A percentile compares a stretch with the other conserved stretches of the same genome.
These are phyloP conservation scores for Nicotiana benthamiana DNA, from an alignment of 257 asterid species.

Conservation along the genomic window DNA sequence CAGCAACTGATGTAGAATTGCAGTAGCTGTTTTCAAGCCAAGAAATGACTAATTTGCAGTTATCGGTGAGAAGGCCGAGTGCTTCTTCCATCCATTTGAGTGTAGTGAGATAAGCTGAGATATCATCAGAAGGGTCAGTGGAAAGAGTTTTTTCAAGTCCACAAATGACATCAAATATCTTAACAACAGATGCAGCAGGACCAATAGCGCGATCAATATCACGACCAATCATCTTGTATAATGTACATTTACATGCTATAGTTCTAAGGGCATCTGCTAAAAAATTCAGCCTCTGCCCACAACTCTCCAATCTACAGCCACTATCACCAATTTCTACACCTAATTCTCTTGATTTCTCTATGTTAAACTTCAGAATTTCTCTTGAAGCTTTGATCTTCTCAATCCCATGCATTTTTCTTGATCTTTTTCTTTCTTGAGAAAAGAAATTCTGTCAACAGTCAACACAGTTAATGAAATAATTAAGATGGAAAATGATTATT, in stretches of 20 bases:
- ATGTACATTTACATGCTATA: slow-evolving; percentile 38
- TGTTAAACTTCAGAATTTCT: slow-evolving; percentile 40
- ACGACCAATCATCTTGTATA: slow-evolving; percentile 37
- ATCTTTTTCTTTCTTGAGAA: not conserved
- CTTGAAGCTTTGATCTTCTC: slow-evolving; percentile 40
- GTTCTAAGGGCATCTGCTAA: slow-evolving; percentile 21
- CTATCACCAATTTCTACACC: slow-evolving; percentile 26
- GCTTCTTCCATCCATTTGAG: slow-evolving; percentile 55
- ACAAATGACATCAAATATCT: slow-evolving; percentile 44
- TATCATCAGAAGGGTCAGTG: slow-evolving; percentile 18
- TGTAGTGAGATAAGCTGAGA: slow-evolving; percentile 22
- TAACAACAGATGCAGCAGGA: slow-evolving; percentile 49
- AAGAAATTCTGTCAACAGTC: not conserved
- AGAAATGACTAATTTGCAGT: slow-evolving; percentile 45
- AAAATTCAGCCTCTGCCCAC: slow-evolving; percentile 20
- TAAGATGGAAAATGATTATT: not conserved
- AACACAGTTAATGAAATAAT: not conserved
- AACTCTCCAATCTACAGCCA: slow-evolving; percentile 31
- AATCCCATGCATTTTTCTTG: slow-evolving; percentile 11
- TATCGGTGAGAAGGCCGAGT: slow-evolving; percentile 49
- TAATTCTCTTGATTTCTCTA: slow-evolving; percentile 50
- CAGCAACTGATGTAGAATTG: slow-evolving; percentile 10
- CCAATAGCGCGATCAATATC: slow-evolving; percentile 42
- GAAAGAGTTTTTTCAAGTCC: slow-evolving; percentile 38
- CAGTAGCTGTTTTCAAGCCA: slow-evolving; percentile 60